Conservation (phyloP, 169 alveolate species). For the Eimeria sp. region DNA sequence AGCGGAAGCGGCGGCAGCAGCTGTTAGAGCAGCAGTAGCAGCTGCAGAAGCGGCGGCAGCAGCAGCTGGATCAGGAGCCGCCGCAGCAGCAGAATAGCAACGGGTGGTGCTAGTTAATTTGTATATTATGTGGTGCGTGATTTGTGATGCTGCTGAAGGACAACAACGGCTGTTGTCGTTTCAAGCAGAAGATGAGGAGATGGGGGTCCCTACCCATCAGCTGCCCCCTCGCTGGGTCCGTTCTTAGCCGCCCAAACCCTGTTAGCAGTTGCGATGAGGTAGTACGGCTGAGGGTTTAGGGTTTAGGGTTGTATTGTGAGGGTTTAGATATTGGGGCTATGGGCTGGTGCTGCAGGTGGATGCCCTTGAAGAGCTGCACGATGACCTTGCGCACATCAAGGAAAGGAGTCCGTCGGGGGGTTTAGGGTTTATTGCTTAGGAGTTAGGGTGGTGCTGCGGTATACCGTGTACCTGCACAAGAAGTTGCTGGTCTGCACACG, state of each 20-base stretch:
- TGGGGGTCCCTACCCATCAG: constrained; percentile 29
- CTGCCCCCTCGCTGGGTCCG: constrained; percentile 83
- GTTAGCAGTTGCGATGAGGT: not conserved
- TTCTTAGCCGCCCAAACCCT: too few species aligned
- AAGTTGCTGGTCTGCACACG: not conserved
- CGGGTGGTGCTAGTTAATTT: too few species aligned
- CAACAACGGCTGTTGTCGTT: constrained; percentile 73
- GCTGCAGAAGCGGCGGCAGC: not conserved
- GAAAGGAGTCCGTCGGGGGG: constrained; percentile 76
- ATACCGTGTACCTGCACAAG: not conserved
- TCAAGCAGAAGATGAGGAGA: constrained; percentile 79
- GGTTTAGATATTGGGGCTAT: not conserved
- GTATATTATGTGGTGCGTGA: too few species aligned
- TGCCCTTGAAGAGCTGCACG: constrained; percentile 83
- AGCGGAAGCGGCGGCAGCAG: not conserved
- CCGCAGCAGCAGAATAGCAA: not conserved
- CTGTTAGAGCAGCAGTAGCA: not conserved
- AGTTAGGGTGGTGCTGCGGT: not conserved
- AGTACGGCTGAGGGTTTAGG: constrained; percentile 38
- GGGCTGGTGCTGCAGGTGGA: constrained; percentile 76
- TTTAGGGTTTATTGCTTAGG: constrained; percentile 1
- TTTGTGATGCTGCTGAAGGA: constrained; percentile 32
- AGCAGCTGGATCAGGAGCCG: not conserved
- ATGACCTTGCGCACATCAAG: constrained; percentile 76
- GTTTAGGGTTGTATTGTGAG: constrained; percentile 7